Conservation (phyloP, 1,284 basidiomycete genomes). For the Ustilago esculenta region DNA sequence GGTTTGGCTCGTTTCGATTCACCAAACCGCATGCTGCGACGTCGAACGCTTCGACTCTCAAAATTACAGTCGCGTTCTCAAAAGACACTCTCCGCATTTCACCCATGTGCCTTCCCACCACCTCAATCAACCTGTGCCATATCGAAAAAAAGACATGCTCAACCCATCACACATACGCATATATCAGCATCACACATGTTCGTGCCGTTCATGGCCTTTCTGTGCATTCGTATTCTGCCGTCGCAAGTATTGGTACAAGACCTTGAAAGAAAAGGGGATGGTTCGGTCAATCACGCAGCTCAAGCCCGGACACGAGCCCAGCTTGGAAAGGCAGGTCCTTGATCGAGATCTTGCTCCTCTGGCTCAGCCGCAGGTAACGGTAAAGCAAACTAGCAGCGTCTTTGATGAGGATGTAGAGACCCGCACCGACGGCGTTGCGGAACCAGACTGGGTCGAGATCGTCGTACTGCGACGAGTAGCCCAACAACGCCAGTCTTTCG, state of each 20-base stretch:
- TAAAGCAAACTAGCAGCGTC: conserved; percentile 51
- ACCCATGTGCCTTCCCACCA: not conserved
- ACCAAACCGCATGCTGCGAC: no score
- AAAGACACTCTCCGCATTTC: no score
- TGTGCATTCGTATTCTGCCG: no score
- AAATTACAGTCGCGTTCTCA: no score
- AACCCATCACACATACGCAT: not conserved
- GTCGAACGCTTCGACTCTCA: no score
- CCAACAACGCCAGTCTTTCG: conserved; percentile 16
- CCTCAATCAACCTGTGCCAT: not conserved
- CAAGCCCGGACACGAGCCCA: conserved; percentile 44
- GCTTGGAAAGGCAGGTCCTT: conserved; percentile 56
- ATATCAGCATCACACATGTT: not conserved
- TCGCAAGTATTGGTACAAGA: no score
- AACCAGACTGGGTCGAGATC: conserved; percentile 63
- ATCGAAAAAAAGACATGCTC: no score
- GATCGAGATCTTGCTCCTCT: conserved; percentile 42
- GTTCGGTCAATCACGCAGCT: conserved; percentile 28
- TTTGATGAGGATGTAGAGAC: conserved; percentile 55
- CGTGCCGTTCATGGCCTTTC: no score
- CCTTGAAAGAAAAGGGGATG: not conserved
- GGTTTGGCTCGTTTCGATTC: no score
- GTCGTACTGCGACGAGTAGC: conserved; percentile 29
- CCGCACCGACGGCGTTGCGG: conserved; percentile 57
- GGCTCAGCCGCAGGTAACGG: conserved; percentile 48